Percentiles rank a stretch among this genome's conserved stretches.
Conservation (phyloP, 106 monocot species). For the Xerophyta viscosa region DNA sequence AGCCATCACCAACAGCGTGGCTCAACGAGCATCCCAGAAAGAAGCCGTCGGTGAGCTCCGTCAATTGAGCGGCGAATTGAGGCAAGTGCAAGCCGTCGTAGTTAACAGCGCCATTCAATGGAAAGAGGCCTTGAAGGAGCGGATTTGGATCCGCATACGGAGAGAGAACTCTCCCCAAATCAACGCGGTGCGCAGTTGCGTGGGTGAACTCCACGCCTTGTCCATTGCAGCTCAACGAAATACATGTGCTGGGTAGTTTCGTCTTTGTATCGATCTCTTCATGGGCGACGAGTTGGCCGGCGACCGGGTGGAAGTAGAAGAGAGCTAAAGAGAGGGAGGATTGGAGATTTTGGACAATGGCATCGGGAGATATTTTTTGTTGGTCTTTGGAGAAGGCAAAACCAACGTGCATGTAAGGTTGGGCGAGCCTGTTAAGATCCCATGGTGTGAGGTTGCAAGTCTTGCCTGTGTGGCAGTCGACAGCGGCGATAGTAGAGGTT, state of each 20-base stretch:
- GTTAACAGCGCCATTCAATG: background rate
- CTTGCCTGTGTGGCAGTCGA: no score
- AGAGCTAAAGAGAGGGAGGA: no score
- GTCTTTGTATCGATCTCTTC: background rate
- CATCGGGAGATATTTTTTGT: no score
- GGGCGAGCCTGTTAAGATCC: no score
- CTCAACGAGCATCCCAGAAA: background rate
- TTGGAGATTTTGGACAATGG: no score
- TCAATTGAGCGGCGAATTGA: background rate
- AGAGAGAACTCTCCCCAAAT: background rate
- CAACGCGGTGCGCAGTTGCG: background rate
- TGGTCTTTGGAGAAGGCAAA: no score
- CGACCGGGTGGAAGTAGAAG: background rate
- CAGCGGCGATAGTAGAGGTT: no score
- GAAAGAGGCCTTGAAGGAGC: background rate
- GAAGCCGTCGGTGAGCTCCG: constrained; percentile 1
- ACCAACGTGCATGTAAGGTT: no score
- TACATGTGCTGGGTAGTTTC: no score
- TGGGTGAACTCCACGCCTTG: background rate
- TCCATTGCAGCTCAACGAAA: background rate
- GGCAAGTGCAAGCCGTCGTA: background rate
- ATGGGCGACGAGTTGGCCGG: background rate
- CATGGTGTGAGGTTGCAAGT: no score
- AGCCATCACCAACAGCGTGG: background rate
- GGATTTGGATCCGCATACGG: background rate